Evolutionary conservation across 805 yeast species (phyloP).

Genomic region (Soucietia sequanensis): DNA sequence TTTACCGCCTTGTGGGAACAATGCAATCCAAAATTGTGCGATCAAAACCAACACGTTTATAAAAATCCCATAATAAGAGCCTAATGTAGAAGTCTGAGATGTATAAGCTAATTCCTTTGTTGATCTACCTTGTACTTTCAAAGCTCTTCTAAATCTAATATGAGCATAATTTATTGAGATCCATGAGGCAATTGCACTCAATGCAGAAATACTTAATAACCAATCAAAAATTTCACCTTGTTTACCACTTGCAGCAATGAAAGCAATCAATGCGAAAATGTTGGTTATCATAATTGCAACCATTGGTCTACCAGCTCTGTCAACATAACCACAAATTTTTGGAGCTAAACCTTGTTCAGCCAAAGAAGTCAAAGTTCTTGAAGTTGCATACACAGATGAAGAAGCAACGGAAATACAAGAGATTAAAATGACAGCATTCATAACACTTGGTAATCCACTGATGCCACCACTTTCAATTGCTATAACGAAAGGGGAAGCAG

Average conservation of each 20-base stretch:
- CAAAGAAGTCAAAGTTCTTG: constrained; percentile 66
- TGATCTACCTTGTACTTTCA: constrained; percentile 30
- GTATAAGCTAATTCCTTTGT: constrained; percentile 35
- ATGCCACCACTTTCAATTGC: constrained; percentile 69
- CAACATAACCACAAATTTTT: constrained; percentile 61
- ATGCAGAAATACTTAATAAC: constrained; percentile 41
- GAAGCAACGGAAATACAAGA: constrained; percentile 74
- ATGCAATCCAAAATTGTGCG: constrained; percentile 44
- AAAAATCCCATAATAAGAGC: constrained; percentile 32
- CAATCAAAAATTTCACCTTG: constrained; percentile 41
- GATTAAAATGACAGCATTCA: constrained; percentile 69
- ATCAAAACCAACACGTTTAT: constrained; percentile 35
- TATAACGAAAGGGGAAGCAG: constrained; percentile 74
- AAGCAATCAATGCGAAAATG: constrained; percentile 56
- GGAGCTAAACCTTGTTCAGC: constrained; percentile 70
- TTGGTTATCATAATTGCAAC: constrained; percentile 60
- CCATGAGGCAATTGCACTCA: constrained; percentile 43
- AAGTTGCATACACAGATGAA: constrained; percentile 67
- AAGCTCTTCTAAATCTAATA: constrained; percentile 39
- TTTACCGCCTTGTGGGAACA: constrained; percentile 36
- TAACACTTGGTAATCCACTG: constrained; percentile 61
- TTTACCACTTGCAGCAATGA: constrained; percentile 43
- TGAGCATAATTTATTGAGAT: constrained; percentile 39
- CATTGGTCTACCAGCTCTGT: constrained; percentile 75
- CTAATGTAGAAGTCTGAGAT: constrained; percentile 37